phyloP scores from a whole-genome alignment of 352 stramenopile genomes.

The Phytophthora pinifolia region DNA sequence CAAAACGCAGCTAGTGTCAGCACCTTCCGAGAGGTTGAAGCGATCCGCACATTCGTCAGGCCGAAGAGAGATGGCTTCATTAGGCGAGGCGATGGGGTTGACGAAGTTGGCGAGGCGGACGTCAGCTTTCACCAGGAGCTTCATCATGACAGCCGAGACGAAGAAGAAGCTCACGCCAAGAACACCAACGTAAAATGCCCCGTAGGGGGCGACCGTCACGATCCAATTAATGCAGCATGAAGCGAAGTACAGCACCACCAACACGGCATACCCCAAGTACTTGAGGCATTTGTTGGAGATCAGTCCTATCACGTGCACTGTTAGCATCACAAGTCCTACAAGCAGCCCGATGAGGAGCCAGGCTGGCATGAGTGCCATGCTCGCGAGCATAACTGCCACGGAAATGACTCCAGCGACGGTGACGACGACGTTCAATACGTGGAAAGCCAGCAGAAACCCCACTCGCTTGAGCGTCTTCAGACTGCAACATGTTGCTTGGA shows the following conservation, averaged over 20 bases:
- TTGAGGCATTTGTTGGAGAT: slow-evolving; percentile 4
- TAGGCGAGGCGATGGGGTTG: neutral
- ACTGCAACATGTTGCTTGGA: slow-evolving; percentile 1
- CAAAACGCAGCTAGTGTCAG: too few relatives aligned
- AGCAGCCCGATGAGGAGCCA: slow-evolving; percentile 12
- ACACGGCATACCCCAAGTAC: slow-evolving; percentile 7
- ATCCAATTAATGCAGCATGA: slow-evolving; percentile 8
- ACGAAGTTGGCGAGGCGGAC: slow-evolving; percentile 9
- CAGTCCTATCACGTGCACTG: neutral
- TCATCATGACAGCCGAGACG: slow-evolving; percentile 1
- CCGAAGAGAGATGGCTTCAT: neutral
- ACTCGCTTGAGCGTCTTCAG: slow-evolving; percentile 5
- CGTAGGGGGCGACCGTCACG: slow-evolving; percentile 5
- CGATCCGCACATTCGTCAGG: slow-evolving; percentile 6
- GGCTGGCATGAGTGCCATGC: slow-evolving; percentile 12
- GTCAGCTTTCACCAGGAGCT: slow-evolving; percentile 9
- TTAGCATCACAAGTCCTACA: neutral
- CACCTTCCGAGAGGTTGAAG: slow-evolving; percentile 8
- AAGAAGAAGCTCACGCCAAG: slow-evolving; percentile 14
- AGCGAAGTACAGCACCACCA: slow-evolving; percentile 7
- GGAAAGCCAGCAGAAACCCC: slow-evolving; percentile 14
- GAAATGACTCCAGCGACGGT: slow-evolving; percentile 10
- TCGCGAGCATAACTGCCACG: slow-evolving; percentile 8
- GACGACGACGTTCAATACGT: slow-evolving; percentile 15
- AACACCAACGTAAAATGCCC: neutral